Conservation (phyloP, 2,329 filamentous ascomycete genomes). For the Xylaria sp. region DNA sequence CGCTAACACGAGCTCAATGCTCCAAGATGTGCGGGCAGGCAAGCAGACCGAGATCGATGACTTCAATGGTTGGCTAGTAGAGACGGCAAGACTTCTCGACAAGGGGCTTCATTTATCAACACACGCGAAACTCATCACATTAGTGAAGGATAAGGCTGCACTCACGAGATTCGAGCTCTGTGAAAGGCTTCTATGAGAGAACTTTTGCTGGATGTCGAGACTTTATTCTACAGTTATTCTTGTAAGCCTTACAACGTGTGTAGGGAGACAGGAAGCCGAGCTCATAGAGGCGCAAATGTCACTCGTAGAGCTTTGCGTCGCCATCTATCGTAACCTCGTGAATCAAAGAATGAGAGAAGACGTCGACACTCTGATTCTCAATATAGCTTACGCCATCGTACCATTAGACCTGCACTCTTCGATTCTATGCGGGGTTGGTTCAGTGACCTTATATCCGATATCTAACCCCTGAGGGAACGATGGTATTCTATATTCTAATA, state of each 20-base stretch:
- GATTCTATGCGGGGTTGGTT: background rate
- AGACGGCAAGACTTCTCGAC: slow-evolving; percentile 56
- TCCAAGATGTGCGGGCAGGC: slow-evolving; percentile 66
- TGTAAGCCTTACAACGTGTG: background rate
- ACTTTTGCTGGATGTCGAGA: background rate
- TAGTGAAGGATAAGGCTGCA: slow-evolving; percentile 55
- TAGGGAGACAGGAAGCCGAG: background rate
- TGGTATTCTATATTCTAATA: slow-evolving; percentile 7
- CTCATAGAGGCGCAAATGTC: background rate
- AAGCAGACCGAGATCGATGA: slow-evolving; percentile 49
- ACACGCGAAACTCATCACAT: slow-evolving; percentile 56
- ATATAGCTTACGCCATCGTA: background rate
- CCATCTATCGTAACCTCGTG: background rate
- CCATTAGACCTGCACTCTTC: background rate
- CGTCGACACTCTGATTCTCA: background rate
- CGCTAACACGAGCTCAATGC: slow-evolving; percentile 70
- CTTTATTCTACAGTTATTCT: background rate
- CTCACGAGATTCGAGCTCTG: slow-evolving; percentile 53
- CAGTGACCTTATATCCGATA: background rate
- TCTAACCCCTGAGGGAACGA: background rate
- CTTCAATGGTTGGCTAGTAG: slow-evolving; percentile 69
- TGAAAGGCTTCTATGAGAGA: slow-evolving; percentile 17
- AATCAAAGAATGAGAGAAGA: background rate
- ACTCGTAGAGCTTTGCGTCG: background rate
- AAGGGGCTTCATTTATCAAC: slow-evolving; percentile 50